Conservation (phyloP, 441 rosid genomes). For the Mallotus japonicus region DNA sequence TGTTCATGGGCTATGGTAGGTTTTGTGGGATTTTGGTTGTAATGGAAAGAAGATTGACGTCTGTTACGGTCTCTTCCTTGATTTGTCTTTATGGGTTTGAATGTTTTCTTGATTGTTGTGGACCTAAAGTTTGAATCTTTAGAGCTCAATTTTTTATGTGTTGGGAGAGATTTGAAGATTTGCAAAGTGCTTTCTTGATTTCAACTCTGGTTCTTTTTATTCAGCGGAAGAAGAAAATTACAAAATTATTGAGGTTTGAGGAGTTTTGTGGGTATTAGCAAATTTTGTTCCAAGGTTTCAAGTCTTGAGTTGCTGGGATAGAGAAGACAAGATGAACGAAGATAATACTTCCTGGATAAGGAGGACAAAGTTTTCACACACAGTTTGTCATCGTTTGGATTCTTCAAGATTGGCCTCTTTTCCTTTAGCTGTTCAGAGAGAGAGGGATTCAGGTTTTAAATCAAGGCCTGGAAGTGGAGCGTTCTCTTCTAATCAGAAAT, state of each 20-base stretch:
- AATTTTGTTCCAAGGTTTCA: slow-evolving; percentile 33
- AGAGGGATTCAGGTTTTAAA: slow-evolving; percentile 38
- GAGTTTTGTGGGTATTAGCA: slow-evolving; percentile 19
- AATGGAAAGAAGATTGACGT: slow-evolving; percentile 36
- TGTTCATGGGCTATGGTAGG: too few relatives aligned
- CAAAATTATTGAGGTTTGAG: slow-evolving; percentile 6
- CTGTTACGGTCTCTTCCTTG: slow-evolving; percentile 25
- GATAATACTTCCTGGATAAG: slow-evolving; percentile 83
- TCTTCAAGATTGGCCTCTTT: slow-evolving; percentile 50
- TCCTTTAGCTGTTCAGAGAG: slow-evolving; percentile 40
- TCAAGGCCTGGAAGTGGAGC: slow-evolving; percentile 32
- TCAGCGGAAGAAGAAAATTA: slow-evolving; percentile 19
- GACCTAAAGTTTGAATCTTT: slow-evolving; percentile 26
- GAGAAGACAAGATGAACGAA: slow-evolving; percentile 52
- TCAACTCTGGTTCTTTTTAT: slow-evolving; percentile 20
- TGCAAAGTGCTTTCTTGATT: slow-evolving; percentile 21
- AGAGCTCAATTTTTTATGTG: slow-evolving; percentile 35
- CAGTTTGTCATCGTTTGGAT: slow-evolving; percentile 73
- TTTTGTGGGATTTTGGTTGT: slow-evolving; percentile 23
- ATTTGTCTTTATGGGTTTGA: slow-evolving; percentile 34
- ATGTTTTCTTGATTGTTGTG: slow-evolving; percentile 30
- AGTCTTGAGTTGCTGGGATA: slow-evolving; percentile 22
- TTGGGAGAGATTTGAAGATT: slow-evolving; percentile 29
- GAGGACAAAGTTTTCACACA: slow-evolving; percentile 86
- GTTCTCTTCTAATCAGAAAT: slow-evolving; percentile 1